Base-by-base conservation (phyloP, 2,329 filamentous ascomycete genomes). In the Phoma sp. region DNA sequence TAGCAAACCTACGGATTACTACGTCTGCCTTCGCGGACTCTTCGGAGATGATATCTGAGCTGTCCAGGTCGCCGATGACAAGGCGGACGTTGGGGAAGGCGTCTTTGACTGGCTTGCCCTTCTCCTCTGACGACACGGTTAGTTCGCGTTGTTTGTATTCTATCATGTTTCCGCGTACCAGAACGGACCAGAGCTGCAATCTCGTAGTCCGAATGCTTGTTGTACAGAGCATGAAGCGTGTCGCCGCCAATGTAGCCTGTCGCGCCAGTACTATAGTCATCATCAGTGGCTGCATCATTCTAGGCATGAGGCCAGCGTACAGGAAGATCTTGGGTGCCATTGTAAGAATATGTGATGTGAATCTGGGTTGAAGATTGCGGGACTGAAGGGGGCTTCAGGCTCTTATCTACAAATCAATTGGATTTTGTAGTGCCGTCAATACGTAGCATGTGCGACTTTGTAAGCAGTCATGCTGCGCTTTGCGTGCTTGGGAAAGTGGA, bases 1-100 rank as follows among this genome's bases (percentile, higher is more conserved):
- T 18, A 18, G 40, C 23, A 30, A 13, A 40, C 52, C 23, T 55
- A 68, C 64, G 65, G 8, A 70, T 68, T 1, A 85, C 80, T 33
- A 85, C 78, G 61, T 85, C 80, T 2, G 82, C 81, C 44, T 75
- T 77, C 2, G 75, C 71, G 39, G 76, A 73, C 61, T 83, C 82
- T 38, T 76, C 71, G 52, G 78, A 77, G 1, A 84, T 54, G 0
- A 83, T 45, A 0, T 75, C 67, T 1, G 70, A 70, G 53, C 77
- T 73, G 41, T 84, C 80, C 0, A 83, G 68, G 25, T 75, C 74
- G n/a, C 82, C 81, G 38, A 81, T 75, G 1, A 83, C 78, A 14
- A 82, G 72, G 8, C 71, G 70, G 13, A 82, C 66, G 0, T 74
- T 75, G 0, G 82, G 77, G 45, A 79, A 84, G 3, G 71, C 64